Base-by-base conservation (phyloP, 139 green algal genomes). In the Coccomyxa sp. region DNA sequence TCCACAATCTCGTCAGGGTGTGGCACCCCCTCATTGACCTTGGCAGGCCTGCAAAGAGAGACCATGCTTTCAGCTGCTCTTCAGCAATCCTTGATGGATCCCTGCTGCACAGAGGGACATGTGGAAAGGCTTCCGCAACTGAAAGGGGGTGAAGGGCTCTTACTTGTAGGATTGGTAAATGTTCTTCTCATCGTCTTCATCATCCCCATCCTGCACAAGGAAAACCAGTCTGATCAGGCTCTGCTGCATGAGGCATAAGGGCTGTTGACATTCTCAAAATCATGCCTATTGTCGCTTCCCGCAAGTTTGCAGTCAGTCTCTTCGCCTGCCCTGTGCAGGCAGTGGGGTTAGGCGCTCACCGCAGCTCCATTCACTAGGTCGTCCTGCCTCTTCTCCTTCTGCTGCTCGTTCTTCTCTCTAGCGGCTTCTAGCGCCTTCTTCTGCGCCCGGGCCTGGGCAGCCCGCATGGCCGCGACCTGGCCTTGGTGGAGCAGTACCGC, bases 1-100 rank as follows among this genome's bases (percentile, higher is more conserved):
- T 95, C 92, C 34, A 95, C 91, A 39, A 95, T 90, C 4, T 85
- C 77, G 74, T 95, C 91, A 2, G 89, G 89, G 81, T 93, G 89
- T 9, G 81, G 50, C 1, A 33, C 24, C 0, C 89, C 89, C 35
- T 86, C 76, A 10, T 55, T 77, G 35, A 90, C 54, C 77, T 88
- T 85, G 6, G 74, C 78, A 34, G 89, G 89, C 81, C 79, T 84
- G 79, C 75, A 68, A 33, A 40, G 54, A 41, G 7, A 54, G 8
- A 6, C 27, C 29, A 14, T 22, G 0, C 5, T 75, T 22, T 55
- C 8, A 31, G 6, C 70, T 16, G 35, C 12, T 39, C 64, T 72
- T 22, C 29, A 37, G n/a, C n/a, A 37, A 37, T 4, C 6, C 31
- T 72, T 72, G 50, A 18, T 31, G 22, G 50, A 64, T 18, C 50